Base-by-base conservation (phyloP, 2,329 filamentous ascomycete species). In the Penicillium sp. region DNA sequence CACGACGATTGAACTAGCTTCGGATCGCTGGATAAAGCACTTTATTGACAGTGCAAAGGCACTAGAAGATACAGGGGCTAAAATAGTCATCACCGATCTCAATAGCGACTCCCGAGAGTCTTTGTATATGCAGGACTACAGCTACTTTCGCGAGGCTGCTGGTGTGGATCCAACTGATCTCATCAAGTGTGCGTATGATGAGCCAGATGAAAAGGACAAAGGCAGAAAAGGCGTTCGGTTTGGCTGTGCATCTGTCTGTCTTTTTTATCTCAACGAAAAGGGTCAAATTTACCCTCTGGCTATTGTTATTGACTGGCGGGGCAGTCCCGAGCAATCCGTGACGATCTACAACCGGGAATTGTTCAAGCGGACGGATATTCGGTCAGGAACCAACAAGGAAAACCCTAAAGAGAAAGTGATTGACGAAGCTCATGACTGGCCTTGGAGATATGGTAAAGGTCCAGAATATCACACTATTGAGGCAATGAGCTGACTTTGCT, bases 101-200 rank as follows among this genome's bases (percentile, higher is more conserved):
- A 47, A 21, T 41, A 32, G 18, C 6, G 44, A 9, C 21, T 39
- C 31, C 18, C 22, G n/a, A 21, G 27, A 48, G 16, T 52, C 48
- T 14, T 45, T 55, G 2, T 55, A 55, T 24, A 45, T 55, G 44
- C 53, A 55, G 34, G 48, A 55, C 45, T 55, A 52, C 32, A 55
- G 53, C 44, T 48, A 55, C 34, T 55, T 55, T 34, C 53, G 53
- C 39, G 32, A 52, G 22, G 22, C 43, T 45, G 53, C 45, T 32
- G 53, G 53, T 6, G 14, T 55, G 27, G 53, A 55, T 27, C 38
- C 34, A 10, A 27, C 3, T 22, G 43, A 24, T 8, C 36, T 31
- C 8, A 47, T 47, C n/a, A 47, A 21, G 18, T 22, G 32, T 40
- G 22, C 11, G 5, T 42, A 22, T 42, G 40, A 42, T 9, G 21